phyloP scores from a whole-genome alignment of 2,329 filamentous ascomycete species.

The Calonectria multiphialidica region DNA sequence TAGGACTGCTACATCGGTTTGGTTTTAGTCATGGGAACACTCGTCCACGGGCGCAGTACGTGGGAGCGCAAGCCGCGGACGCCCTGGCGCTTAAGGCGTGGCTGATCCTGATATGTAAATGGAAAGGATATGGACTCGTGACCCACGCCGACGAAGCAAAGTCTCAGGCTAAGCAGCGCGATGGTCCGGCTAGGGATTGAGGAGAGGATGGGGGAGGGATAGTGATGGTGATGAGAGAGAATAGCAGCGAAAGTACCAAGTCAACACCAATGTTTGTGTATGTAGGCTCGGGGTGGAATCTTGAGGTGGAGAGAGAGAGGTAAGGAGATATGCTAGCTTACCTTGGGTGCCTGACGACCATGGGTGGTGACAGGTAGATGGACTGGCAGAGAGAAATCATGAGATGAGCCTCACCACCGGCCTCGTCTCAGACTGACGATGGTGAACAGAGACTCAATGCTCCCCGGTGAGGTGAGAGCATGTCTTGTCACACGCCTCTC shows the following conservation, averaged over 20 bases:
- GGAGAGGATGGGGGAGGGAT: background rate
- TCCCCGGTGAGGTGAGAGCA: background rate
- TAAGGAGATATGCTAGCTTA: slow-evolving; percentile 1
- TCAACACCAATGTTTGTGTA: background rate
- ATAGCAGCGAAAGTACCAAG: background rate
- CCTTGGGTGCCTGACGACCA: background rate
- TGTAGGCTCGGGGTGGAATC: background rate
- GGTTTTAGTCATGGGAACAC: slow-evolving; percentile 42
- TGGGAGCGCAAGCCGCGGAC: slow-evolving; percentile 29
- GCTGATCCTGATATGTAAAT: slow-evolving; percentile 25
- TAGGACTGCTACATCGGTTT: slow-evolving; percentile 31
- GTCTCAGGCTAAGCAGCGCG: slow-evolving; percentile 3
- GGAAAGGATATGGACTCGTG: slow-evolving; percentile 21
- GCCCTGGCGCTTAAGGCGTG: slow-evolving; percentile 25
- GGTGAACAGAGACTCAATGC: background rate
- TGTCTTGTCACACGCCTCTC: slow-evolving; percentile 1
- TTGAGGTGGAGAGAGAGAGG: background rate
- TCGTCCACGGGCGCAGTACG: slow-evolving; percentile 26
- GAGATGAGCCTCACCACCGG: slow-evolving; percentile 7
- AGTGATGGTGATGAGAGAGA: background rate
- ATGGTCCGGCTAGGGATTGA: slow-evolving; percentile 2
- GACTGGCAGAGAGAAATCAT: background rate
- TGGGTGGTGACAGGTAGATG: background rate
- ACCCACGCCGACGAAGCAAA: slow-evolving; percentile 36
- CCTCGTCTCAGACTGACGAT: background rate